Conservation (phyloP, 176 grass and related monocot species). For the Paspalum vaginatum region DNA sequence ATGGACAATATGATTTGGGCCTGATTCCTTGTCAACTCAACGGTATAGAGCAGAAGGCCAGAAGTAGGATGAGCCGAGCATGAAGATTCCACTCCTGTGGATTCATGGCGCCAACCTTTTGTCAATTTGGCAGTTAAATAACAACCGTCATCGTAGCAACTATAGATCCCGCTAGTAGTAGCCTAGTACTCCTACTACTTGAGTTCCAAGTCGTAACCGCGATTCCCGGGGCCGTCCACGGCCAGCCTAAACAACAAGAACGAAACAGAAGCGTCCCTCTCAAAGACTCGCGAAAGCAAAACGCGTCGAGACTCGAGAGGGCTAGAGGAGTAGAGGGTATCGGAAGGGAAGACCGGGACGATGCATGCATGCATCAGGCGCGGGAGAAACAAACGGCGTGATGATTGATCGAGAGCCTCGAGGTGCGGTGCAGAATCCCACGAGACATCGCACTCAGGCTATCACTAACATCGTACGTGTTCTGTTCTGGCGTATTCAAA, state of each 20-base stretch:
- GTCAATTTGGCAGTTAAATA: conserved; percentile 35
- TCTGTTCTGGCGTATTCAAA: too few relatives aligned
- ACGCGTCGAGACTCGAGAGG: conserved; percentile 19
- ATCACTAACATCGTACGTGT: too few relatives aligned
- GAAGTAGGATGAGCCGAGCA: background rate
- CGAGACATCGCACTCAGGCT: too few relatives aligned
- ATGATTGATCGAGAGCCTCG: too few relatives aligned
- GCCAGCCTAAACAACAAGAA: conserved; percentile 34
- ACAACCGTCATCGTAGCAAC: conserved; percentile 7
- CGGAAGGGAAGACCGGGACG: background rate
- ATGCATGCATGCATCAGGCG: background rate
- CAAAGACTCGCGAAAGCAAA: background rate
- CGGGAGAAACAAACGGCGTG: too few relatives aligned
- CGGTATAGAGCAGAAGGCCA: background rate
- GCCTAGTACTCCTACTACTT: background rate
- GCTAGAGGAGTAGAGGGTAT: too few relatives aligned
- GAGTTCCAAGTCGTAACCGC: conserved; percentile 23
- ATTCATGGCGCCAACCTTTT: background rate
- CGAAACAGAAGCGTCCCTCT: conserved; percentile 31
- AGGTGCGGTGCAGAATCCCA: too few relatives aligned
- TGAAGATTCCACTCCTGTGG: background rate
- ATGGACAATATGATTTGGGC: too few relatives aligned
- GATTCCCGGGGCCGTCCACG: conserved; percentile 35
- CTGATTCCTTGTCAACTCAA: too few relatives aligned
- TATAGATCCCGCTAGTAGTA: background rate